Evolutionary conservation across 345 rosid species (phyloP).

Genomic region (Aegle marmelos): DNA sequence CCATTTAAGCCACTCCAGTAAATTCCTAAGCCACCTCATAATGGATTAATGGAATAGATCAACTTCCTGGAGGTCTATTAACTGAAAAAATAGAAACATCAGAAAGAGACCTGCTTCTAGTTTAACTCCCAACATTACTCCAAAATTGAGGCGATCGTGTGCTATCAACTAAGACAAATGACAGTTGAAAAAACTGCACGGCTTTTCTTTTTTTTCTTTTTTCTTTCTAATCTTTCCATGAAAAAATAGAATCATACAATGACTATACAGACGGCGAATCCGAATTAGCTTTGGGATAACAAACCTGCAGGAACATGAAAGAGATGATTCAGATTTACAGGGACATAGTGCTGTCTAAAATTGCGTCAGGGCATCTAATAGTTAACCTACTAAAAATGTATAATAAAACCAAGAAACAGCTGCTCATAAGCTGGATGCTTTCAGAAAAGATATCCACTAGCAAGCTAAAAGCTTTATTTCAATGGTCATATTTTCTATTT

Average conservation of each 20-base stretch:
- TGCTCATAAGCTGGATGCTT: constrained; percentile 16
- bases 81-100: constrained; percentile 8
- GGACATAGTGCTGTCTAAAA: constrained; percentile 29
- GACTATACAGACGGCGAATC: constrained; percentile 72
- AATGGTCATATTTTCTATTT: constrained; percentile 19
- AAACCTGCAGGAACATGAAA: constrained; percentile 97
- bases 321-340: constrained; percentile 78
- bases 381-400: constrained; percentile 13
- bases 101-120: constrained; percentile 14
- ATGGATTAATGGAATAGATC: not conserved
- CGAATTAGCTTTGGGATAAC: constrained; percentile 84
- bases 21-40: not conserved
- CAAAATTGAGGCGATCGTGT: constrained; percentile 15
- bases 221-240: constrained; percentile 12
- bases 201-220: constrained; percentile 14
- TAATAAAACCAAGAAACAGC: constrained; percentile 3
- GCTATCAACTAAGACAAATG: constrained; percentile 14
- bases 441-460: constrained; percentile 13
- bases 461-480: constrained; percentile 15
- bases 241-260: constrained; percentile 41
- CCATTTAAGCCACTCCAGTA: not conserved
- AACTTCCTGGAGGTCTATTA: not conserved
- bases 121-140: constrained; percentile 18
- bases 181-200: not conserved
- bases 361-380: constrained; percentile 21